These are phyloP conservation scores for Akanthomyces lecanii DNA, from an alignment of 2,329 filamentous ascomycete species.

Conservation along the genomic window DNA sequence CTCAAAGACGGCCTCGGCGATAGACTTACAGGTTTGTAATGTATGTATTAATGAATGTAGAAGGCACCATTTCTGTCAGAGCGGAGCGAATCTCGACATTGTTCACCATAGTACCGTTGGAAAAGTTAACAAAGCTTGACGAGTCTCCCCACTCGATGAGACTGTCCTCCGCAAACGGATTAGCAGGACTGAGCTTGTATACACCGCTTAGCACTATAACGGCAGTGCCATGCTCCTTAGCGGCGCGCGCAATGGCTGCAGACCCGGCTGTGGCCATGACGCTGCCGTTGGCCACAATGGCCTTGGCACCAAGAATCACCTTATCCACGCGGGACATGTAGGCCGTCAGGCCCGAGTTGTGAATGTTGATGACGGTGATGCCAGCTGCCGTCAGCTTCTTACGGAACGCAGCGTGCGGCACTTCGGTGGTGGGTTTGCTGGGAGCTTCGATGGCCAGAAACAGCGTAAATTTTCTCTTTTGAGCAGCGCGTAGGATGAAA, in stretches of 20 bases:
- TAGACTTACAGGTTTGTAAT: slow-evolving; percentile 68
- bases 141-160: slow-evolving; percentile 85
- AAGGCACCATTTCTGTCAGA: slow-evolving; percentile 75
- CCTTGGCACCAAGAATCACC: slow-evolving; percentile 83
- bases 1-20: not conserved
- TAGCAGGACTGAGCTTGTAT: slow-evolving; percentile 90
- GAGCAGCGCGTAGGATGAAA: slow-evolving; percentile 81
- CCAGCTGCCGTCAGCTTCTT: slow-evolving; percentile 76
- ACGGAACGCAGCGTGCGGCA: slow-evolving; percentile 54
- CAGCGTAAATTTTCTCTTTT: slow-evolving; percentile 88
- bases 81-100: slow-evolving; percentile 75
- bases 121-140: slow-evolving; percentile 69
- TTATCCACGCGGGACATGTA: slow-evolving; percentile 96
- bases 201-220: slow-evolving; percentile 88
- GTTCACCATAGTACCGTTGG: slow-evolving; percentile 74
- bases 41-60: slow-evolving; percentile 72
- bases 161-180: slow-evolving; percentile 75
- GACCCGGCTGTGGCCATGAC: slow-evolving; percentile 83
- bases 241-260: slow-evolving; percentile 76
- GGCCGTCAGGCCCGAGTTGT: slow-evolving; percentile 81
- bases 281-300: slow-evolving; percentile 83
- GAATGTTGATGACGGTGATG: slow-evolving; percentile 77
- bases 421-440: slow-evolving; percentile 34
- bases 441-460: slow-evolving; percentile 68
- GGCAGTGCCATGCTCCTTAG: slow-evolving; percentile 73